Percentiles rank a stretch among this genome's conserved stretches.
Evolutionary conservation across 495 filamentous ascomycete species (phyloP).

Genomic region (Penicillium lividum): DNA sequence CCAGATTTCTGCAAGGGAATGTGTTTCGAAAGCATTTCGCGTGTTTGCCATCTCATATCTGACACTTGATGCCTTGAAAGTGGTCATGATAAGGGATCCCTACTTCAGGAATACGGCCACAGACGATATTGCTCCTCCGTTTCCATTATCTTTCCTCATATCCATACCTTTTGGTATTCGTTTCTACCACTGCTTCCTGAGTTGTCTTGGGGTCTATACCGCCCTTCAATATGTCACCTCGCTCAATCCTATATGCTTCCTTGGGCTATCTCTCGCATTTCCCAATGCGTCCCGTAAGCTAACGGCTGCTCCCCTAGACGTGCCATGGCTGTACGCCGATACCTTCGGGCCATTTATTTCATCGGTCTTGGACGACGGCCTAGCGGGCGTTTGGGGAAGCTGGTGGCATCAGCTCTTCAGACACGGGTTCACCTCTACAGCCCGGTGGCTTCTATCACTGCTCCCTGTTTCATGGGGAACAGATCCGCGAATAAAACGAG

Average conservation of each 20-base stretch:
- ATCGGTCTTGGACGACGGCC: conserved; percentile 61
- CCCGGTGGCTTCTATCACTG: conserved; percentile 47
- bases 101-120: conserved; percentile 62
- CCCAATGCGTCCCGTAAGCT: conserved; percentile 37
- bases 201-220: conserved; percentile 49
- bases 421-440: conserved; percentile 63
- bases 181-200: conserved; percentile 52
- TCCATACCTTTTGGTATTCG: conserved; percentile 40
- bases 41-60: conserved; percentile 58
- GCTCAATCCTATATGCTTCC: conserved; percentile 57
- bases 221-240: conserved; percentile 57
- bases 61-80: conserved; percentile 64
- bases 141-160: conserved; percentile 42
- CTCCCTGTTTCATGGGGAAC: conserved; percentile 28
- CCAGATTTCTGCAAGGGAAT: conserved; percentile 33
- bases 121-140: conserved; percentile 41
- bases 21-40: conserved; percentile 50
- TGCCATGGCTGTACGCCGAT: conserved; percentile 67
- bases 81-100: conserved; percentile 66
- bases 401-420: conserved; percentile 94
- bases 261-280: conserved; percentile 51
- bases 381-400: conserved; percentile 75
- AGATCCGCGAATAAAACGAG: conserved; percentile 19
- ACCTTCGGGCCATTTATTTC: conserved; percentile 58
- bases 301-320: conserved; percentile 49